Evolutionary conservation across 805 yeast genomes (phyloP).

Genomic region (Metschnikowia lachancei): DNA sequence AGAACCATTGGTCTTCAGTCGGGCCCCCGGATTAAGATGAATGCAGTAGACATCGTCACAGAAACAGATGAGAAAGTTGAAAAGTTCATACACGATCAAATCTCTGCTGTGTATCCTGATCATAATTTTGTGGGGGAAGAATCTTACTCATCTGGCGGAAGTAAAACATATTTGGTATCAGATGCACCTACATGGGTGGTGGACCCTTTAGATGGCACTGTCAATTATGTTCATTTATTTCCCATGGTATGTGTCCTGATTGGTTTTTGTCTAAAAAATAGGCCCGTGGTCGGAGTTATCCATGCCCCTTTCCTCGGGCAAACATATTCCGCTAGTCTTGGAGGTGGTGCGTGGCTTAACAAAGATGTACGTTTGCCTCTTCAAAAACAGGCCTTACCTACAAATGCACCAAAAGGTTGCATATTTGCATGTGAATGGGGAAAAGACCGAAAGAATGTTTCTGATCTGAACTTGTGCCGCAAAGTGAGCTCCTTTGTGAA

Average conservation of each 20-base stretch:
- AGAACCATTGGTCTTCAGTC: neutral
- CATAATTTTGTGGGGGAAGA: slow-evolving; percentile 19
- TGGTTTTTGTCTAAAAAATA: slow-evolving; percentile 16
- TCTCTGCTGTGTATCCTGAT: slow-evolving; percentile 9
- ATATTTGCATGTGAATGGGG: slow-evolving; percentile 21
- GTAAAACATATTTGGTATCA: slow-evolving; percentile 12
- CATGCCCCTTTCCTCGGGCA: slow-evolving; percentile 18
- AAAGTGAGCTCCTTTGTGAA: slow-evolving; percentile 15
- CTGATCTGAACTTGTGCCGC: slow-evolving; percentile 12
- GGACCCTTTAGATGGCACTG: slow-evolving; percentile 20
- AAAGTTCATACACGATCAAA: slow-evolving; percentile 11
- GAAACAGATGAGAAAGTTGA: slow-evolving; percentile 17
- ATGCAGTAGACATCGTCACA: slow-evolving; percentile 19
- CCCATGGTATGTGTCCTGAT: slow-evolving; percentile 19
- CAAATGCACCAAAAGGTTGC: slow-evolving; percentile 17
- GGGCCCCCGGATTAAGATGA: slow-evolving; percentile 12
- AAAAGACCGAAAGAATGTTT: slow-evolving; percentile 15
- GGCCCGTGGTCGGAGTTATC: slow-evolving; percentile 16
- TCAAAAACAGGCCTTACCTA: slow-evolving; percentile 9
- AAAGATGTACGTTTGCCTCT: slow-evolving; percentile 9
- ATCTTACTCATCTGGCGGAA: slow-evolving; percentile 16
- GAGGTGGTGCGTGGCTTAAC: slow-evolving; percentile 19
- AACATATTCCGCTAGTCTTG: slow-evolving; percentile 16
- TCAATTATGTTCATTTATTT: slow-evolving; percentile 19
- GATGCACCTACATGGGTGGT: slow-evolving; percentile 18